Percentiles rank a stretch among this genome's conserved stretches.
Conservation (phyloP, 306 rosid genomes). For the Prunus padus region DNA sequence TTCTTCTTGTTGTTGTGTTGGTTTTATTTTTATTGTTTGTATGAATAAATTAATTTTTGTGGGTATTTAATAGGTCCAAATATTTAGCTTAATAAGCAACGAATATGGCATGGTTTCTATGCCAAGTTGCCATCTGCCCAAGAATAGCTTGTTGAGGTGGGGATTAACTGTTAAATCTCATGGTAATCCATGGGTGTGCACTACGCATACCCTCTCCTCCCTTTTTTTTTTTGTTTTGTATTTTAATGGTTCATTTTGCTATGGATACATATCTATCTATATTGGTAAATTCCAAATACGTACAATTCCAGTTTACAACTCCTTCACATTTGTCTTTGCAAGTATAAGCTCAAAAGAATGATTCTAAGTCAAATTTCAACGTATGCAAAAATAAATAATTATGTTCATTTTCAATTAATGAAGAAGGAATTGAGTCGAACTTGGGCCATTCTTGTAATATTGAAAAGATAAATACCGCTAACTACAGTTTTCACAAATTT, state of each 20-base stretch:
- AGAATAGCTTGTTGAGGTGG: conserved; percentile 80
- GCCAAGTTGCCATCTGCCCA: conserved; percentile 67
- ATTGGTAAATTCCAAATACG: neutral
- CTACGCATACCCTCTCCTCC: neutral
- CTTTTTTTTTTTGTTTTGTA: neutral
- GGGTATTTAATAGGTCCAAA: conserved; percentile 28
- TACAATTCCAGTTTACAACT: neutral
- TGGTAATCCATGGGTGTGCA: conserved; percentile 10
- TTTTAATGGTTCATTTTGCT: neutral
- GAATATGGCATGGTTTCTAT: conserved; percentile 45
- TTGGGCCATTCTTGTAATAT: neutral
- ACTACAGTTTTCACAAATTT: no score
- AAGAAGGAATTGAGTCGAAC: neutral
- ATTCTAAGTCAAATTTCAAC: neutral
- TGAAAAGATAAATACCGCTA: no score
- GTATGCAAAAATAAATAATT: neutral
- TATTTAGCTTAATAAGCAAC: conserved; percentile 37
- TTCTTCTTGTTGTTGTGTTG: conserved; percentile 35
- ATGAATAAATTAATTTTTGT: neutral
- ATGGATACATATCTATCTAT: neutral
- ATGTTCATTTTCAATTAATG: no score
- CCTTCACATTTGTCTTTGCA: no score
- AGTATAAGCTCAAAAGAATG: neutral
- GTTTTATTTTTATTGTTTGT: conserved; percentile 29
- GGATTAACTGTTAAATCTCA: conserved; percentile 24